phyloP scores from a whole-genome alignment of 108 stramenopile species.

The Pseudonitzschia multistriata region DNA sequence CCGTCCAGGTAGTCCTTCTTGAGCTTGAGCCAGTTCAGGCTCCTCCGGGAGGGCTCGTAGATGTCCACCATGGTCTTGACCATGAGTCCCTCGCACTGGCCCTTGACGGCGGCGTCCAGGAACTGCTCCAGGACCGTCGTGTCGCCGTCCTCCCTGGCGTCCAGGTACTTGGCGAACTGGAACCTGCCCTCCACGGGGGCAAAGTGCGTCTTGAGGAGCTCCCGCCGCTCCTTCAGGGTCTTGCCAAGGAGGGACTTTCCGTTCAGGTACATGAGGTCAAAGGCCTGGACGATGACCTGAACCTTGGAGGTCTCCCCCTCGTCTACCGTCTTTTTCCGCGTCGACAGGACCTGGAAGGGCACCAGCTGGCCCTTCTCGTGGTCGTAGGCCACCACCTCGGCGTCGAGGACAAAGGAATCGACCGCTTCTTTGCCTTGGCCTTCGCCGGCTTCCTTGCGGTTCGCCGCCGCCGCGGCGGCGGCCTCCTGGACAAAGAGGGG shows the following conservation, averaged over 20 bases:
- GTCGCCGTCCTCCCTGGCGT: constrained; percentile 60
- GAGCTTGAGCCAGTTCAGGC: constrained; percentile 99
- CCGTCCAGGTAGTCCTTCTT: constrained; percentile 99
- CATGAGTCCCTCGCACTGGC: constrained; percentile 99
- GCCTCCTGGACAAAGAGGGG: constrained; percentile 85
- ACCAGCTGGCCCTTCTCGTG: constrained; percentile 76
- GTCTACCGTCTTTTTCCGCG: constrained; percentile 80
- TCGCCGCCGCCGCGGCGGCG: constrained; percentile 7
- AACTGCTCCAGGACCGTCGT: constrained; percentile 91
- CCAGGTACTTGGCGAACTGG: constrained; percentile 72
- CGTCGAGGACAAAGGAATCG: constrained; percentile 92
- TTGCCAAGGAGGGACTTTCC: constrained; percentile 84
- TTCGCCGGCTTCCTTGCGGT: not conserved
- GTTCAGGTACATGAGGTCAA: constrained; percentile 99
- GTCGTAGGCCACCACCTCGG: constrained; percentile 97
- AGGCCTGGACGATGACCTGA: constrained; percentile 96
- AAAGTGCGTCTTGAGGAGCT: constrained; percentile 82
- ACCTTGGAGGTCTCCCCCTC: constrained; percentile 90
- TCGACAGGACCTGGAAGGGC: constrained; percentile 84
- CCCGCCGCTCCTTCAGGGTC: constrained; percentile 82
- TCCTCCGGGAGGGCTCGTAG: constrained; percentile 95
- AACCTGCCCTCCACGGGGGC: constrained; percentile 82
- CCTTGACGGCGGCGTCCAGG: constrained; percentile 93
- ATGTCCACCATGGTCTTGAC: constrained; percentile 94
- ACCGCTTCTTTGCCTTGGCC: constrained; percentile 19